Conservation (phyloP, 2,329 filamentous ascomycete genomes). For the Talaromyces islandicus region DNA sequence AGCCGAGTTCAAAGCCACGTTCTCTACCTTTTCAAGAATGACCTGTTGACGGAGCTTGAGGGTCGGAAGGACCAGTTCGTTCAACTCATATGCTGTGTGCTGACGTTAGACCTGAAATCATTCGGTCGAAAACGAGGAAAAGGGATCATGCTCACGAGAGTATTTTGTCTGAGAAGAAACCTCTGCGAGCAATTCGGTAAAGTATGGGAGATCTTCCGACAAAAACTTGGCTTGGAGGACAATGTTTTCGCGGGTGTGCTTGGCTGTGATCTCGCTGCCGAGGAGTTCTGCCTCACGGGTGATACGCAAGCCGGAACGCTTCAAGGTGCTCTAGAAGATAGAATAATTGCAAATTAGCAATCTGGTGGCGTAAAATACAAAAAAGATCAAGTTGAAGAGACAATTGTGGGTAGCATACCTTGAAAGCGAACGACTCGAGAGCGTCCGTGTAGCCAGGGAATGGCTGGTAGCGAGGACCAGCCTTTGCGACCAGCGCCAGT, state of each 20-base stretch:
- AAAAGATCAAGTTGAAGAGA: background rate
- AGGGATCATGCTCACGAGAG: conserved; percentile 45
- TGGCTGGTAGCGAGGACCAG: conserved; percentile 87
- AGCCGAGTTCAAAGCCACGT: conserved; percentile 77
- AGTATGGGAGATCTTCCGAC: conserved; percentile 92
- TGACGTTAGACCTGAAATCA: conserved; percentile 5
- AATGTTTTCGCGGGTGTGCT: conserved; percentile 89
- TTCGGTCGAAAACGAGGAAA: background rate
- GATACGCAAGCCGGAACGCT: conserved; percentile 86
- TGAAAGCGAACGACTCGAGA: conserved; percentile 94
- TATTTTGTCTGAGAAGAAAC: conserved; percentile 85
- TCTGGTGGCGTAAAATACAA: background rate
- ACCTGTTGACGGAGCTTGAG: conserved; percentile 73
- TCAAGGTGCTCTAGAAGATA: conserved; percentile 62
- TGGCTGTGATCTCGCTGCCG: conserved; percentile 79
- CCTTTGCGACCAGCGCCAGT: conserved; percentile 86
- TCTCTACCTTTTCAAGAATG: conserved; percentile 55
- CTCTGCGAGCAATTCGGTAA: conserved; percentile 90
- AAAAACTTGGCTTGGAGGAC: conserved; percentile 93
- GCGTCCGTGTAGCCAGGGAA: conserved; percentile 84
- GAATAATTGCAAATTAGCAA: conserved; percentile 13
- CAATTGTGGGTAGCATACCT: conserved; percentile 53
- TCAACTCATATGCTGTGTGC: conserved; percentile 71
- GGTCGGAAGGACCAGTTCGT: conserved; percentile 76
- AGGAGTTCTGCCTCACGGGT: conserved; percentile 92